Percentiles rank a stretch among this genome's conserved stretches.
Conservation (phyloP, 176 grass and related monocot genomes). For the Miscanthus lutarioriparius region DNA sequence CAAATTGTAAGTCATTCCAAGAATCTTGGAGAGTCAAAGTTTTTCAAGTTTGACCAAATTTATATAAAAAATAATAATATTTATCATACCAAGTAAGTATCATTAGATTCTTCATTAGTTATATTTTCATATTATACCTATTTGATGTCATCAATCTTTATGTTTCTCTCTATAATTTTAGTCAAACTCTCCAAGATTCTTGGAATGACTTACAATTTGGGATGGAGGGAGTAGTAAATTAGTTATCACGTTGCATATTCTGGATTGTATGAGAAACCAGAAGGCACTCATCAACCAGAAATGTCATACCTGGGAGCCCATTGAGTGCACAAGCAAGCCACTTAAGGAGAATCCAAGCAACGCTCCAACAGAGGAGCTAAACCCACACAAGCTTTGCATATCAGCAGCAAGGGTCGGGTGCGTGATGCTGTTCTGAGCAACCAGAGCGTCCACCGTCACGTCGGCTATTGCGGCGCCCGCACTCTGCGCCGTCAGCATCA, state of each 20-base stretch:
- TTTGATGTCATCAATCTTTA: too few species aligned
- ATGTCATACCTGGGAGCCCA: slow-evolving; percentile 65
- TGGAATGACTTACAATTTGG: too few species aligned
- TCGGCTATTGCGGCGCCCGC: slow-evolving; percentile 65
- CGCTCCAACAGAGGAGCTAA: slow-evolving; percentile 71
- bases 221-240: too few species aligned
- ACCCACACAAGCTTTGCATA: slow-evolving; percentile 78
- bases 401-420: slow-evolving; percentile 67
- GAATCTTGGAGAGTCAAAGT: too few species aligned
- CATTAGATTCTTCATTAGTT: too few species aligned
- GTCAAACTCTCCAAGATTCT: too few species aligned
- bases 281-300: neutral
- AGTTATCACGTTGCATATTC: neutral
- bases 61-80: too few species aligned
- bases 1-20: too few species aligned
- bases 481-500: slow-evolving; percentile 59
- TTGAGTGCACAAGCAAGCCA: slow-evolving; percentile 75
- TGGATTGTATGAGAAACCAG: neutral
- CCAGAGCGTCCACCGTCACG: slow-evolving; percentile 79
- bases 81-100: too few species aligned
- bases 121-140: too few species aligned
- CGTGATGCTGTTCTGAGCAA: slow-evolving; percentile 71
- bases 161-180: too few species aligned
- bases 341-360: slow-evolving; percentile 80
- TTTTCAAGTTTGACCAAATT: too few species aligned